Evolutionary conservation across 1,284 basidiomycete species (phyloP).

Genomic region (Trichosporon sp.): DNA sequence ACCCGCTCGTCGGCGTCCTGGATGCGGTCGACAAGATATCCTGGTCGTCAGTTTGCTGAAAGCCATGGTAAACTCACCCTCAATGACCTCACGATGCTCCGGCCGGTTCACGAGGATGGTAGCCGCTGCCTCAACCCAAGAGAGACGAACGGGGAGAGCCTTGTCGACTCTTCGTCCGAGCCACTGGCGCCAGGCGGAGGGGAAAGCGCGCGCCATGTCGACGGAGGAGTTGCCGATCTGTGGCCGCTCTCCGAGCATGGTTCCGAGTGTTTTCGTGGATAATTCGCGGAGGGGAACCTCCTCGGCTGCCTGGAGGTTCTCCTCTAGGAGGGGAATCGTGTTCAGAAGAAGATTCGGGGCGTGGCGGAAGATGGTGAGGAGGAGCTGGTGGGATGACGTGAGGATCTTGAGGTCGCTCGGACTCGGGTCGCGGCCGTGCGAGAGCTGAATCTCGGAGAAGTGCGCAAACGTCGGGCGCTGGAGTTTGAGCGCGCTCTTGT

Average conservation of each 20-base stretch:
- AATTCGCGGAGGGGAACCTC: constrained; percentile 71
- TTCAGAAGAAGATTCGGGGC: constrained; percentile 82
- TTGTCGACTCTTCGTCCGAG: constrained; percentile 78
- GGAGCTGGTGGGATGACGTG: constrained; percentile 71
- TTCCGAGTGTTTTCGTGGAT: constrained; percentile 80
- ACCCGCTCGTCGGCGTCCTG: constrained; percentile 90
- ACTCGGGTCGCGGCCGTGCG: constrained; percentile 58
- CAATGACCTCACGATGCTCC: constrained; percentile 70
- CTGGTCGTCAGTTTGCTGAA: constrained; percentile 57
- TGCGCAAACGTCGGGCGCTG: constrained; percentile 88
- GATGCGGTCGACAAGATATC: constrained; percentile 68
- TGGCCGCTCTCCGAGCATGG: constrained; percentile 77
- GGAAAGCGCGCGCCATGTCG: constrained; percentile 76
- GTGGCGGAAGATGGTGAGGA: constrained; percentile 78
- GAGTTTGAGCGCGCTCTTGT: constrained; percentile 77
- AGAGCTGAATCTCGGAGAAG: constrained; percentile 82
- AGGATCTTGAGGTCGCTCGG: constrained; percentile 63
- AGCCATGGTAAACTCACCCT: constrained; percentile 61
- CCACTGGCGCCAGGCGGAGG: constrained; percentile 85
- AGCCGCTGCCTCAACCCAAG: constrained; percentile 73
- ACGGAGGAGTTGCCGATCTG: constrained; percentile 61
- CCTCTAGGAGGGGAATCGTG: constrained; percentile 90
- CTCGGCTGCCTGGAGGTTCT: constrained; percentile 78
- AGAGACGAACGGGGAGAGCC: constrained; percentile 68
- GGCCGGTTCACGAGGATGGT: constrained; percentile 68